Conservation (phyloP, 805 yeast genomes). For the Kuraishia borneana region DNA sequence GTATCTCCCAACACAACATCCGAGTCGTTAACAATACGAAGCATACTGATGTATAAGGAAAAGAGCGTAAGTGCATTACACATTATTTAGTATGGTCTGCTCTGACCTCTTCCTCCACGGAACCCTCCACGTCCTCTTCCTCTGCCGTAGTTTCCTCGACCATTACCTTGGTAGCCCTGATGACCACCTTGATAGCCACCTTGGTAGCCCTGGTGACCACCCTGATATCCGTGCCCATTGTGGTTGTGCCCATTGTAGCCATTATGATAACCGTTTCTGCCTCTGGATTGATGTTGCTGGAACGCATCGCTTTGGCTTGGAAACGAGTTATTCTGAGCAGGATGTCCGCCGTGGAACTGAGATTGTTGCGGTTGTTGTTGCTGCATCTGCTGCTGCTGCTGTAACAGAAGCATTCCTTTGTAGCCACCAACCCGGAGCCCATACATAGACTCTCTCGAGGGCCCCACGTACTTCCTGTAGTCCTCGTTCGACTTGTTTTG, state of each 20-base stretch:
- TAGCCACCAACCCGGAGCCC: constrained; percentile 41
- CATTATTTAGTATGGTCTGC: too few relatives aligned
- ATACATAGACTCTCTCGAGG: constrained; percentile 32
- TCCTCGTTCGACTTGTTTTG: constrained; percentile 9
- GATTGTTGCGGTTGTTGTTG: constrained; percentile 1
- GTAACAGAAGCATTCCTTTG: constrained; percentile 28
- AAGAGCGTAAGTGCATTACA: too few relatives aligned
- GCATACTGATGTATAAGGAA: too few relatives aligned
- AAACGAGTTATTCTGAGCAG: constrained; percentile 5
- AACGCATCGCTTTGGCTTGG: constrained; percentile 6
- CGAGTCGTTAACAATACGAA: too few relatives aligned
- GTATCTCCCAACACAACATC: too few relatives aligned
- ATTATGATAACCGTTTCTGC: constrained; percentile 9
- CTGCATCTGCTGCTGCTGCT: constrained; percentile 12
- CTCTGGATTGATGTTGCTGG: constrained; percentile 8
- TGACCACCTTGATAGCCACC: constrained; percentile 5
- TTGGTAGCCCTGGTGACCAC: constrained; percentile 7
- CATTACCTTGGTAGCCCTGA: constrained; percentile 6
- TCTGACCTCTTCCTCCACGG: not conserved
- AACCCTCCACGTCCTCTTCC: constrained; percentile 1
- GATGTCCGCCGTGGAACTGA: too few relatives aligned
- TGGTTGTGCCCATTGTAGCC: constrained; percentile 7
- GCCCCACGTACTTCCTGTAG: constrained; percentile 35
- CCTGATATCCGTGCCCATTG: constrained; percentile 1
- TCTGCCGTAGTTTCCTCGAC: constrained; percentile 3